Evolutionary conservation across 345 rosid species (phyloP).

Genomic region (Conringia planisiliqua): DNA sequence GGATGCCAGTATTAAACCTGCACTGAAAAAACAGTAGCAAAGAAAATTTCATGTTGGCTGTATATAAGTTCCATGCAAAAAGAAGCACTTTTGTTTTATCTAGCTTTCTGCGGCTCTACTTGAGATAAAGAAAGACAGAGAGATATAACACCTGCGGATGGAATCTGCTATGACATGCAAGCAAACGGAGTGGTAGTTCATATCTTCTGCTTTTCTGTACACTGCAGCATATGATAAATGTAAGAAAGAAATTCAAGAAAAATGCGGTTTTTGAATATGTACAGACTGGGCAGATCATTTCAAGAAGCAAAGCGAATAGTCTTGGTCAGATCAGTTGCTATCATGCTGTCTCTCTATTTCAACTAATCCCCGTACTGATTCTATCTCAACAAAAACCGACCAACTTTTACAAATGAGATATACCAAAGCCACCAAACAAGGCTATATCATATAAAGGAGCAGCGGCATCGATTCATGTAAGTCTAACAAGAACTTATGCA

Average conservation of each 20-base stretch:
- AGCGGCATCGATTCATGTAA: neutral
- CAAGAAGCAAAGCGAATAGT: neutral
- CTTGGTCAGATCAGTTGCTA: neutral
- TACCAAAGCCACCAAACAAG: neutral
- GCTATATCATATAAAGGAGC: neutral
- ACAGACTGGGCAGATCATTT: constrained; percentile 3
- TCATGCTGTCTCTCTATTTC: constrained; percentile 4
- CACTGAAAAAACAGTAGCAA: constrained; percentile 61
- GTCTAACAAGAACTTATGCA: constrained; percentile 1
- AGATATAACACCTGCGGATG: constrained; percentile 65
- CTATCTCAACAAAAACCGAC: neutral
- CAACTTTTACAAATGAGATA: neutral
- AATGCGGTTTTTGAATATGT: neutral
- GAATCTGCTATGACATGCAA: constrained; percentile 95
- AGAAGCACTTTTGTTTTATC: neutral
- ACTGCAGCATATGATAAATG: constrained; percentile 44
- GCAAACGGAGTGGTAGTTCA: constrained; percentile 94
- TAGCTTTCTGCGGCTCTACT: neutral
- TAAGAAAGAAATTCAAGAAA: neutral
- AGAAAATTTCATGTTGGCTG: constrained; percentile 36
- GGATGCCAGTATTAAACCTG: constrained; percentile 94
- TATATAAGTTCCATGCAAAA: neutral
- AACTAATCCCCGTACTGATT: neutral
- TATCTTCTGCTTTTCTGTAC: constrained; percentile 93
- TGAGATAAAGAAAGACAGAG: constrained; percentile 13